Percentiles rank a stretch among this genome's conserved stretches.
phyloP scores from a whole-genome alignment of 1,139 yeast species.

The Taiozyma sp. region DNA sequence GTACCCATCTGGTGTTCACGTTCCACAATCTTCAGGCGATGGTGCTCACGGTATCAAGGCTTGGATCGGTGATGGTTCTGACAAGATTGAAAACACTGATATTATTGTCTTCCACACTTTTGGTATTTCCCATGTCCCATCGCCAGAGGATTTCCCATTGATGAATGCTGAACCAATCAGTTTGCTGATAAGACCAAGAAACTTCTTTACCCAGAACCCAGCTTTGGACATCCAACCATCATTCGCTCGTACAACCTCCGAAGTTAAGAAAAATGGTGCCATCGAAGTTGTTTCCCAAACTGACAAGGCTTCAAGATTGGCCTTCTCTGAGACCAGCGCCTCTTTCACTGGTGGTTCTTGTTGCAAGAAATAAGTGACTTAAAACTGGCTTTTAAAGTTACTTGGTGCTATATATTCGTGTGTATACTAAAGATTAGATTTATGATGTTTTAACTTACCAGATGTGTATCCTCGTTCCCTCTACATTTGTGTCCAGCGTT shows the following conservation, averaged over 20 bases:
- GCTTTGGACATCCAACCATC: slow-evolving; percentile 72
- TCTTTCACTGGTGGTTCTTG: slow-evolving; percentile 22
- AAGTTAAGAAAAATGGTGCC: slow-evolving; percentile 29
- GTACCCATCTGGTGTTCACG: slow-evolving; percentile 79
- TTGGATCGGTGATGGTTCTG: slow-evolving; percentile 70
- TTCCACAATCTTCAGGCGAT: slow-evolving; percentile 77
- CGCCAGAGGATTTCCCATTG: slow-evolving; percentile 86
- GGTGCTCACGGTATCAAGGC: slow-evolving; percentile 66
- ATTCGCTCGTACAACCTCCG: slow-evolving; percentile 53
- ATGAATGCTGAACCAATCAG: slow-evolving; percentile 85
- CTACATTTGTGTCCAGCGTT: no score
- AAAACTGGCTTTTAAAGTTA: background rate
- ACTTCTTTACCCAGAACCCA: slow-evolving; percentile 74
- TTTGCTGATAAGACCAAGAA: slow-evolving; percentile 71
- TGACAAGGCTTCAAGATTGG: slow-evolving; percentile 40
- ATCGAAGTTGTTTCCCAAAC: slow-evolving; percentile 38
- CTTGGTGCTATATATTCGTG: background rate
- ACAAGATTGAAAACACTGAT: slow-evolving; percentile 61
- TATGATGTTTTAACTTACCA: background rate
- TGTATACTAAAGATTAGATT: background rate
- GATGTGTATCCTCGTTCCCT: background rate
- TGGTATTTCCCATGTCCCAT: slow-evolving; percentile 83
- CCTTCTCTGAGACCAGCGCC: slow-evolving; percentile 30
- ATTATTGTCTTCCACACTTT: slow-evolving; percentile 74
- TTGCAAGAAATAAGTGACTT: slow-evolving; percentile 12